These are phyloP conservation scores for Pseudoneurospora amorphoporcata DNA, from an alignment of 495 filamentous ascomycete species.

Conservation along the genomic window DNA sequence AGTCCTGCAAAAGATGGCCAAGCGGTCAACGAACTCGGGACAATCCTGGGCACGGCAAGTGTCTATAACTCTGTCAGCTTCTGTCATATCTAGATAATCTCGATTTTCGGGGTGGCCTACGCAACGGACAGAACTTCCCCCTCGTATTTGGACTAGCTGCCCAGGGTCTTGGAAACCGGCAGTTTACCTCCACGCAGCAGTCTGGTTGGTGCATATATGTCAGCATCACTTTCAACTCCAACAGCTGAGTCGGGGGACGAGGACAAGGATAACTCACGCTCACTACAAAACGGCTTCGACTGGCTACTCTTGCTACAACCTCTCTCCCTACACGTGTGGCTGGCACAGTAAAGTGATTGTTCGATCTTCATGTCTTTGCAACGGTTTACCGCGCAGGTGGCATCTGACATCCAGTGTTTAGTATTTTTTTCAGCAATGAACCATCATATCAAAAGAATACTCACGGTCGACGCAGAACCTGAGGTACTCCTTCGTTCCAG, in stretches of 20 bases:
- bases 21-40: constrained; percentile 7
- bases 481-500: constrained; percentile 14
- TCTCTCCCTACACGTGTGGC: constrained; percentile 21
- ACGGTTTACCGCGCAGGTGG: constrained; percentile 11
- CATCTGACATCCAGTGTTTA: constrained; percentile 13
- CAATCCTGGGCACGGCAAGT: constrained; percentile 14
- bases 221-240: neutral
- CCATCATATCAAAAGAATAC: neutral
- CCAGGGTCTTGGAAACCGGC: constrained; percentile 3
- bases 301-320: constrained; percentile 13
- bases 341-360: constrained; percentile 12
- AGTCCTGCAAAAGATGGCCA: constrained; percentile 11
- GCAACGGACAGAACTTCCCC: constrained; percentile 11
- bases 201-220: constrained; percentile 3
- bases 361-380: constrained; percentile 12
- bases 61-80: constrained; percentile 3
- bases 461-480: constrained; percentile 20
- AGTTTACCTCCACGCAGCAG: constrained; percentile 5
- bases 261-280: constrained; percentile 14
- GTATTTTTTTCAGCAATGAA: neutral
- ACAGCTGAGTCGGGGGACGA: neutral
- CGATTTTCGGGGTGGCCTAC: neutral
- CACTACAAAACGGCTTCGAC: constrained; percentile 11
- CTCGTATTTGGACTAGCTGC: neutral
- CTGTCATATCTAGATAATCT: too few species aligned